Conservation (phyloP, 768 basidiomycete genomes). For the Boletus bicolor region DNA sequence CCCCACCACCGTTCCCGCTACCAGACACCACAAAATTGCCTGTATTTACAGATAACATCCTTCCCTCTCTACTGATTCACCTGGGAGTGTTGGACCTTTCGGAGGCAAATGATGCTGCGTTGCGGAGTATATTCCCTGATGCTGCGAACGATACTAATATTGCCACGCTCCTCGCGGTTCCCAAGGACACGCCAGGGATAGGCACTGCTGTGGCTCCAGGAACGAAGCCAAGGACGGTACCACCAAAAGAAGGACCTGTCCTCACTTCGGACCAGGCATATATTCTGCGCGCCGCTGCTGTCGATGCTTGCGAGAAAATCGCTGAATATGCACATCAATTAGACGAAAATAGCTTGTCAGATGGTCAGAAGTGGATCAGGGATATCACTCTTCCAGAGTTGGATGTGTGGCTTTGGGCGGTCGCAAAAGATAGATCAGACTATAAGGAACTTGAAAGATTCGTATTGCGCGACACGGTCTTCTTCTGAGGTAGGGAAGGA, state of each 20-base stretch:
- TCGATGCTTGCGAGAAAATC: conserved; percentile 75
- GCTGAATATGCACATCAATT: conserved; percentile 47
- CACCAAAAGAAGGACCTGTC: conserved; percentile 48
- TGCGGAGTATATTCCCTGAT: conserved; percentile 49
- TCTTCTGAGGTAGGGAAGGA: conserved; percentile 46
- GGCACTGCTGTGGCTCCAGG: conserved; percentile 4
- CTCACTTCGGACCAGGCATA: conserved; percentile 63
- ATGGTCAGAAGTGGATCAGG: conserved; percentile 47
- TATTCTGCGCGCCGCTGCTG: conserved; percentile 71
- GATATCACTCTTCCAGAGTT: conserved; percentile 57
- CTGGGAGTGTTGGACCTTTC: conserved; percentile 73
- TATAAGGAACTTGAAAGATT: conserved; percentile 67
- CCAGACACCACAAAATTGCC: conserved; percentile 59
- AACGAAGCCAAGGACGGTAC: conserved; percentile 15
- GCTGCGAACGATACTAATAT: conserved; percentile 41
- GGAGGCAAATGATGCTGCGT: conserved; percentile 34
- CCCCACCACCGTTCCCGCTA: conserved; percentile 56
- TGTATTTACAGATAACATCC: conserved; percentile 76
- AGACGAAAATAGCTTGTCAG: conserved; percentile 18
- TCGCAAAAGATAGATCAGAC: conserved; percentile 74
- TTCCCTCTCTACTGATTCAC: conserved; percentile 79
- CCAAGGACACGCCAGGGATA: conserved; percentile 13
- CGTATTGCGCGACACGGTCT: conserved; percentile 60
- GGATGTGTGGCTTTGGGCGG: conserved; percentile 80
- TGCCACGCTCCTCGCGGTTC: conserved; percentile 37